Evolutionary conservation across 2,329 filamentous ascomycete genomes (phyloP).

Genomic region (Claviceps sp.): DNA sequence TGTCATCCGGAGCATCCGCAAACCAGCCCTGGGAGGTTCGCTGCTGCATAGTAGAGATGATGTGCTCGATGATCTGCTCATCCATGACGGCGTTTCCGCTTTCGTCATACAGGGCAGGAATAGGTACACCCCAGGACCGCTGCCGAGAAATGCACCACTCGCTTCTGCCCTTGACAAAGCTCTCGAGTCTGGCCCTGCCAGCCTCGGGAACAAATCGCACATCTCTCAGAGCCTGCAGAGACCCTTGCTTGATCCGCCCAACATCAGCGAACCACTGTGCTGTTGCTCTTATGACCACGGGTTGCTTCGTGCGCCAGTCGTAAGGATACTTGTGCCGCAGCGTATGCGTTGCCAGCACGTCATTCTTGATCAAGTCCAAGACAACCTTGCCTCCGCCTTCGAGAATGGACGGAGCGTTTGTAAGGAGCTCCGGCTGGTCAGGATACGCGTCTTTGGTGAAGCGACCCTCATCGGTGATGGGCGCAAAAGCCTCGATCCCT

Average conservation of each 20-base stretch:
- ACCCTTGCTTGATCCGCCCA: conserved; percentile 61
- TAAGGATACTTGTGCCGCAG: conserved; percentile 92
- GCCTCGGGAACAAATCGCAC: conserved; percentile 69
- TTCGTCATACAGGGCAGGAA: conserved; percentile 73
- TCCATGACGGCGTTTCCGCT: conserved; percentile 66
- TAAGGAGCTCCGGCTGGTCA: conserved; percentile 50
- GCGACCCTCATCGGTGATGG: conserved; percentile 66
- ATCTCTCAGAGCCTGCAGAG: conserved; percentile 53
- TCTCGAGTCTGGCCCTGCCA: conserved; percentile 62
- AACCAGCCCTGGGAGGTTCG: conserved; percentile 91
- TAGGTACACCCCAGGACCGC: conserved; percentile 91
- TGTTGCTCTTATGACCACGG: conserved; percentile 81
- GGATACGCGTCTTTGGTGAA: conserved; percentile 75
- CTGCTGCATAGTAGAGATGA: conserved; percentile 63
- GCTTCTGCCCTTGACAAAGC: conserved; percentile 74
- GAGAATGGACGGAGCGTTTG: conserved; percentile 55
- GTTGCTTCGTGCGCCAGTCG: conserved; percentile 91
- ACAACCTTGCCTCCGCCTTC: conserved; percentile 56
- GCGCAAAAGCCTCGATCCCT: conserved; percentile 63
- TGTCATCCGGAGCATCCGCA: conserved; percentile 64
- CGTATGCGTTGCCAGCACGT: conserved; percentile 55
- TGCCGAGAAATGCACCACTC: conserved; percentile 99
- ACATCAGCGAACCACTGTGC: conserved; percentile 98
- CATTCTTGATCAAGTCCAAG: conserved; percentile 49
- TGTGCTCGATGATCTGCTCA: conserved; percentile 66